Conservation (phyloP, 1,139 yeast genomes). For the Geotrichum reessii region DNA sequence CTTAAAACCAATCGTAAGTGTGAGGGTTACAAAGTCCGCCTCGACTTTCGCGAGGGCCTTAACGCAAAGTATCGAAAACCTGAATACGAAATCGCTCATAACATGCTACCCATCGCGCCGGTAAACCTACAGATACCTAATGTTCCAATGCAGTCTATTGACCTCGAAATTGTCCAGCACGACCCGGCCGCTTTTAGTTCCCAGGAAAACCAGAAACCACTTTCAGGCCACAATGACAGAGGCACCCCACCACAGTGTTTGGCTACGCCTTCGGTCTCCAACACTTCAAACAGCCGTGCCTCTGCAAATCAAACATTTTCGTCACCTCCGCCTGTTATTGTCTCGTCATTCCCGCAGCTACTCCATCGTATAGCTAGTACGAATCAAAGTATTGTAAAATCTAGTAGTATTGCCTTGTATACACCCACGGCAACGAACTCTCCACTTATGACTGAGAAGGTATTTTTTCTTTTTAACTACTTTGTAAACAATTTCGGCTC, state of each 20-base stretch:
- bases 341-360: neutral
- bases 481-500: slow-evolving; percentile 8
- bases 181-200: neutral
- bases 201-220: neutral
- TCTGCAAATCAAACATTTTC: neutral
- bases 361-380: neutral
- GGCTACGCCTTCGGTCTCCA: neutral
- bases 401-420: neutral
- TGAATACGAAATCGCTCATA: neutral
- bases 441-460: slow-evolving; percentile 3
- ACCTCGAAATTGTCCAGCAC: neutral
- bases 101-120: neutral
- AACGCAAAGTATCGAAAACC: slow-evolving; percentile 1
- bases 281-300: neutral
- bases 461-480: slow-evolving; percentile 3
- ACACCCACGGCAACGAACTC: neutral
- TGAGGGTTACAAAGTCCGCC: slow-evolving; percentile 13
- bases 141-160: neutral
- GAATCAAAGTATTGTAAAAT: neutral
- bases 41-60: slow-evolving; percentile 14
- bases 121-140: neutral
- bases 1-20: slow-evolving; percentile 26
- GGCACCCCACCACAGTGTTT: neutral
- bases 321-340: neutral
- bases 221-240: neutral